Evolutionary conservation across 2,329 filamentous ascomycete genomes (phyloP).

Genomic region (Nannizzia gypsea): DNA sequence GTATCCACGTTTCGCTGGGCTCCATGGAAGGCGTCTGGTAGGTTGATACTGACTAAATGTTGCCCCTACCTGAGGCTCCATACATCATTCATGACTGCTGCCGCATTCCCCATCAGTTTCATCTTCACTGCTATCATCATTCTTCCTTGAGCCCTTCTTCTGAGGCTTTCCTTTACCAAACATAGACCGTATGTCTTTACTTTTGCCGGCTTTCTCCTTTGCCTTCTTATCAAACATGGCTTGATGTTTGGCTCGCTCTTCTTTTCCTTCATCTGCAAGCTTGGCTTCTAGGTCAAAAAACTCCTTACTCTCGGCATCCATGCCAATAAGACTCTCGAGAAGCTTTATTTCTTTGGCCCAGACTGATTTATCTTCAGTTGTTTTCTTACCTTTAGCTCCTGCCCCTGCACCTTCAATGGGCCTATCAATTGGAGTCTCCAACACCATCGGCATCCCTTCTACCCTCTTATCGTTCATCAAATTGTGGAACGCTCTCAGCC

Average conservation of each 20-base stretch:
- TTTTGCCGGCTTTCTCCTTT: slow-evolving; percentile 36
- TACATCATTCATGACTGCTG: not conserved
- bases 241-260: slow-evolving; percentile 62
- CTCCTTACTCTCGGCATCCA: slow-evolving; percentile 62
- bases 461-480: slow-evolving; percentile 74
- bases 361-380: slow-evolving; percentile 63
- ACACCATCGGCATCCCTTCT: slow-evolving; percentile 71
- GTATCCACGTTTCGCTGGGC: too few relatives aligned
- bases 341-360: slow-evolving; percentile 95
- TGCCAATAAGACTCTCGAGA: slow-evolving; percentile 74
- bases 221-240: slow-evolving; percentile 68
- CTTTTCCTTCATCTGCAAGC: slow-evolving; percentile 55
- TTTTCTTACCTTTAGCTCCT: slow-evolving; percentile 14
- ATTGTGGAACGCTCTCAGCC: slow-evolving; percentile 79
- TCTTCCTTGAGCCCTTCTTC: slow-evolving; percentile 18
- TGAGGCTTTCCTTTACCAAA: slow-evolving; percentile 27
- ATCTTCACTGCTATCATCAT: slow-evolving; percentile 11
- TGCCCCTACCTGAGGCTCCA: too few relatives aligned
- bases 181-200: slow-evolving; percentile 30
- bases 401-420: slow-evolving; percentile 34
- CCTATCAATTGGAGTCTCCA: slow-evolving; percentile 87
- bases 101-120: slow-evolving; percentile 1
- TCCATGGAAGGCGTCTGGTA: too few relatives aligned
- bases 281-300: slow-evolving; percentile 55
- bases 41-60: too few relatives aligned